Conservation (phyloP, 2,329 filamentous ascomycete species). For the Fusarium sulawesiense region DNA sequence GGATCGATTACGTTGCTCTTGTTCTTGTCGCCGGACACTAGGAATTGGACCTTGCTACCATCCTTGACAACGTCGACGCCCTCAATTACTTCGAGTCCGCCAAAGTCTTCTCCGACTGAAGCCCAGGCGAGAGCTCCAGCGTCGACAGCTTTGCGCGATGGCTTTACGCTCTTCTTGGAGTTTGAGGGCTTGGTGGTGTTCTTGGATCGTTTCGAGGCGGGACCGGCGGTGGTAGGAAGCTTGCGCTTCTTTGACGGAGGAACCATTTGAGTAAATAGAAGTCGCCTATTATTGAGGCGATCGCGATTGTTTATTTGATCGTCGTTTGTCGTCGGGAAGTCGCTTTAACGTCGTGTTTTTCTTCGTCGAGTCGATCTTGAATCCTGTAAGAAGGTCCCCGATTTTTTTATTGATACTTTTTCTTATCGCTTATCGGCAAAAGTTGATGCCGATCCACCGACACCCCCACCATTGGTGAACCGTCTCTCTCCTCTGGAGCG, state of each 20-base stretch:
- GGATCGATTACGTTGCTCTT: conserved; percentile 53
- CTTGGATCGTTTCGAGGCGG: conserved; percentile 54
- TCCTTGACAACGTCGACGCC: conserved; percentile 85
- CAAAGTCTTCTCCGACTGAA: conserved; percentile 94
- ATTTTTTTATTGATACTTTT: conserved; percentile 38
- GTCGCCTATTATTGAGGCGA: conserved; percentile 21
- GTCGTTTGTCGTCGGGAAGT: conserved; percentile 5
- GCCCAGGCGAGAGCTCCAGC: conserved; percentile 67
- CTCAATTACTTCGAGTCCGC: conserved; percentile 89
- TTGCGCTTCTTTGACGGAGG: conserved; percentile 54
- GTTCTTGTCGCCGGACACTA: conserved; percentile 57
- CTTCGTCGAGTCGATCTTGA: conserved; percentile 20
- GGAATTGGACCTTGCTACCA: conserved; percentile 68
- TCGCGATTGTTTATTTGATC: neutral
- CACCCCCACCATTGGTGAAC: conserved; percentile 13
- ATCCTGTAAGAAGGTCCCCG: conserved; percentile 26
- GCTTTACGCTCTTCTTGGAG: conserved; percentile 45
- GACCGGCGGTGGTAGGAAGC: conserved; percentile 49
- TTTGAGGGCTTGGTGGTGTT: conserved; percentile 35
- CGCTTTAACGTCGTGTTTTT: conserved; percentile 10
- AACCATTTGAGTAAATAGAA: conserved; percentile 45
- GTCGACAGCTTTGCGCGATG: conserved; percentile 52
- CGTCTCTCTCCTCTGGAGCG: neutral
- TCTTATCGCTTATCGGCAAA: conserved; percentile 39
- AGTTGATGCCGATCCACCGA: conserved; percentile 40